Evolutionary conservation across 208 protist genomes (phyloP), one percentile per base, ranked within the genome.

Genomic region (Wallacemonas sp.): DNA sequence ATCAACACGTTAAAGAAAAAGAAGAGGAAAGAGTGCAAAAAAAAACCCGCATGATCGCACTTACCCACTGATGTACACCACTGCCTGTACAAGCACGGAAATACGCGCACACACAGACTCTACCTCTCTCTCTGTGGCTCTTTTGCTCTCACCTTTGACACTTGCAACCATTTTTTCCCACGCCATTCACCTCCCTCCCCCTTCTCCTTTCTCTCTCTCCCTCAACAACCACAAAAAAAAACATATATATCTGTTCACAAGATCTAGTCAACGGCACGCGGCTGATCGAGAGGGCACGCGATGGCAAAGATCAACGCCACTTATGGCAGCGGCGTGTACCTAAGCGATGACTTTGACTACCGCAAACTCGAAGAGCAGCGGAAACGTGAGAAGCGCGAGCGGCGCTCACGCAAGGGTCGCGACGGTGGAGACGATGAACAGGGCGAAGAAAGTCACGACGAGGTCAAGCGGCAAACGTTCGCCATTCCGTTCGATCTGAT

Each of bases 281-380:
- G 19, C 19, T 53, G 15, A n/a, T n/a, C 27, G 45, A 53, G 10
- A 53, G 21, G 45, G 45, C 9, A 24, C 21, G 0, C 9, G 55
- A 94, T 94, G 88, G 80, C 85, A 17, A 94, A 94, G 59, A 94
- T 94, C 45, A 94, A 94, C 52, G 82, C 88, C 21, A 94, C 88
- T 8, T 94, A 92, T 70, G 85, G 85, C 66, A 88, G 81, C 12
- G 88, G 88, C 45, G 91, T 92, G 75, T 94, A 92, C 70, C 72
- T 94, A 41, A 77, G 73, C 30, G 85, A 76, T 1, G 88, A 94
- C 73, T 82, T 78, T 2, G 88, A 94, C 63, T 91, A 85, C 68
- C 84, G 88, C 32, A 90, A 88, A 34, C 78, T 94, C 10, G 83
- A 91, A 55, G 88, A 94, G 48, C 54, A 77, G 53, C 85, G 86